Percentiles rank a stretch among this genome's conserved stretches.
Conservation (phyloP, 208 protist genomes). For the Crithidia acanthocephali region DNA sequence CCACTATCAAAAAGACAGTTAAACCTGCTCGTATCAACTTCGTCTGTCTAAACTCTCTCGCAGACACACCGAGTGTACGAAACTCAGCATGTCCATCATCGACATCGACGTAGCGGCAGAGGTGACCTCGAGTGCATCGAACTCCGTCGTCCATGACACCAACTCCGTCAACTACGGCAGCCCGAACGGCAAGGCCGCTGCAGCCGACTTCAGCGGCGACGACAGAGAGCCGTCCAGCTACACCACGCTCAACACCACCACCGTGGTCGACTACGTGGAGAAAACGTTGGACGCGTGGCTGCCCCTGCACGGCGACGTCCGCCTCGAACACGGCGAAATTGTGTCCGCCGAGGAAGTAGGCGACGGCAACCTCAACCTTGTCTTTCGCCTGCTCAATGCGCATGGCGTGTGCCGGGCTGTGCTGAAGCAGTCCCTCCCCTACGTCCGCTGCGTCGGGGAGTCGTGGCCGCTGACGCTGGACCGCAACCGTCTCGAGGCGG, state of each 20-base stretch:
- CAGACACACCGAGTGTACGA: too few species aligned
- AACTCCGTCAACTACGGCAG: conserved; percentile 20
- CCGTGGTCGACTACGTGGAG: conserved; percentile 35
- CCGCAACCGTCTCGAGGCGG: conserved; percentile 47
- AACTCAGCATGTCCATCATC: background rate
- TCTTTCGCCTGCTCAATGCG: conserved; percentile 34
- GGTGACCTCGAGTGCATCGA: background rate
- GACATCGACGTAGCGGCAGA: background rate
- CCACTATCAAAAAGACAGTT: background rate
- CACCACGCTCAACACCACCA: conserved; percentile 24
- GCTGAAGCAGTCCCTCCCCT: conserved; percentile 41
- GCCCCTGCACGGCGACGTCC: conserved; percentile 9
- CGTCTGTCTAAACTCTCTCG: too few species aligned
- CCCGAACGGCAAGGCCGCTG: background rate
- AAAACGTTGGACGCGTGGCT: conserved; percentile 23
- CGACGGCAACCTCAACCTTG: conserved; percentile 45
- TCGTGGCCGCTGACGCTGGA: conserved; percentile 42
- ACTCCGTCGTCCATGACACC: background rate
- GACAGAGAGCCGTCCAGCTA: conserved; percentile 15
- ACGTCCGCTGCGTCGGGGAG: conserved; percentile 41
- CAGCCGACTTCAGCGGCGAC: background rate
- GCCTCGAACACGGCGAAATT: conserved; percentile 25
- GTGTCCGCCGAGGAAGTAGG: conserved; percentile 31
- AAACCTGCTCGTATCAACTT: too few species aligned
- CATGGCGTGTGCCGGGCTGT: conserved; percentile 33